These are phyloP conservation scores for Penicillium pancosmium DNA, from an alignment of 495 filamentous ascomycete species.

Conservation along the genomic window DNA sequence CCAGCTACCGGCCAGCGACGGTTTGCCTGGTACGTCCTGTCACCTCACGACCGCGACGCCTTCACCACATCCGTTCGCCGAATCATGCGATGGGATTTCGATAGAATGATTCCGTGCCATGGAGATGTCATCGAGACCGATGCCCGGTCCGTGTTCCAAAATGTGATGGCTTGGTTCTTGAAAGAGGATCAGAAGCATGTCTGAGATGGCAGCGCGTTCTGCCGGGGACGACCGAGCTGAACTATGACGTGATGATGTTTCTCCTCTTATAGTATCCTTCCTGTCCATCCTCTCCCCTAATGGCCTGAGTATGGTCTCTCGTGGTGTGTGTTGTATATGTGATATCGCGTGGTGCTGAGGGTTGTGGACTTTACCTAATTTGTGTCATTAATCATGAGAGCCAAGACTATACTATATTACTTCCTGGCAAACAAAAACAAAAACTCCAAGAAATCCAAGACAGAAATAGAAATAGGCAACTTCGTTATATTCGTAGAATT, in stretches of 20 bases:
- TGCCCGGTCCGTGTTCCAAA: constrained; percentile 76
- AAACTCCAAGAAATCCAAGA: not conserved
- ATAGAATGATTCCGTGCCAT: constrained; percentile 88
- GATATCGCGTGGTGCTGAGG: constrained; percentile 8
- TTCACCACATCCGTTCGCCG: constrained; percentile 68
- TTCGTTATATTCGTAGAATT: not conserved
- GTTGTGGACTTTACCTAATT: not conserved
- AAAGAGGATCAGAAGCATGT: constrained; percentile 48
- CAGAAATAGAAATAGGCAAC: constrained; percentile 4
- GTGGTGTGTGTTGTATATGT: constrained; percentile 5
- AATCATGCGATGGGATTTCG: constrained; percentile 83
- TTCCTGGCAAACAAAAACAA: not conserved
- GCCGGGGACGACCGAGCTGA: not conserved
- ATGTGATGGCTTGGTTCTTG: constrained; percentile 86
- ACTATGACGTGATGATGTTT: not conserved
- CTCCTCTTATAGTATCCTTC: not conserved
- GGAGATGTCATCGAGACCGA: constrained; percentile 83
- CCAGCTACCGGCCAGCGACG: constrained; percentile 75
- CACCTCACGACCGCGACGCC: constrained; percentile 60
- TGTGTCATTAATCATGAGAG: constrained; percentile 11
- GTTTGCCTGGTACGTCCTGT: constrained; percentile 78
- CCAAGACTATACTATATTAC: constrained; percentile 4
- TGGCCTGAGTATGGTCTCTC: not conserved
- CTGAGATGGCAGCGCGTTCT: constrained; percentile 9
- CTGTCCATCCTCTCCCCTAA: not conserved